These are phyloP conservation scores for Dactylis glomerata DNA, from an alignment of 176 grass and related monocot genomes.

Conservation along the genomic window DNA sequence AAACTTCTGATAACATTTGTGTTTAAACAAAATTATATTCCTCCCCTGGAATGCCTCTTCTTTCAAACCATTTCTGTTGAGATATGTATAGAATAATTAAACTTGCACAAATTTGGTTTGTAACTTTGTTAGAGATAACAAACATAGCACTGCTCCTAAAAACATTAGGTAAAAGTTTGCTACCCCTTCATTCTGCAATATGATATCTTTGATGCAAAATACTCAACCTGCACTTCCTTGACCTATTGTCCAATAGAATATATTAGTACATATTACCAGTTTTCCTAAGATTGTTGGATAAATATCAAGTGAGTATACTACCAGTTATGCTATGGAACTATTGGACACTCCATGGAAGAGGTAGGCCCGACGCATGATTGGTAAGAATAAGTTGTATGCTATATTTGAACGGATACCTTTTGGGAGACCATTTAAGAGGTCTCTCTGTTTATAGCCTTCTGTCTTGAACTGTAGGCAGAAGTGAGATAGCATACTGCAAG, in stretches of 20 bases:
- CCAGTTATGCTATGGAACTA: constrained; percentile 79
- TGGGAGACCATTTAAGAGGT: constrained; percentile 68
- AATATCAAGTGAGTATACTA: constrained; percentile 25
- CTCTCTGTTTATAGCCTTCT: constrained; percentile 72
- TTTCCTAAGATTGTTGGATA: not conserved
- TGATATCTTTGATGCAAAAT: constrained; percentile 84
- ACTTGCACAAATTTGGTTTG: not conserved
- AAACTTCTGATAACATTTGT: no score
- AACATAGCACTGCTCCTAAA: constrained; percentile 80
- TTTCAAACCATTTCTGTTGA: no score
- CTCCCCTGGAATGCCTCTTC: no score
- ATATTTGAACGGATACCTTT: constrained; percentile 88
- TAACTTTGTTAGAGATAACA: constrained; percentile 14
- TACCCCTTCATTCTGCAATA: constrained; percentile 67
- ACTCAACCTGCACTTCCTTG: constrained; percentile 80
- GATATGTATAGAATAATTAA: no score
- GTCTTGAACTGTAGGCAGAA: constrained; percentile 92
- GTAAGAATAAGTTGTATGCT: constrained; percentile 77
- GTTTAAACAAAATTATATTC: no score
- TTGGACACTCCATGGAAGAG: constrained; percentile 86
- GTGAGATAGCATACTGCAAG: constrained; percentile 42
- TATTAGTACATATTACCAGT: not conserved
- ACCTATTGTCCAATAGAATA: constrained; percentile 51
- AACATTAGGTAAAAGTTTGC: constrained; percentile 77
- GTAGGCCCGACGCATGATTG: constrained; percentile 52